Base-by-base conservation (phyloP, 306 rosid genomes). In the Vigna mungo region DNA sequence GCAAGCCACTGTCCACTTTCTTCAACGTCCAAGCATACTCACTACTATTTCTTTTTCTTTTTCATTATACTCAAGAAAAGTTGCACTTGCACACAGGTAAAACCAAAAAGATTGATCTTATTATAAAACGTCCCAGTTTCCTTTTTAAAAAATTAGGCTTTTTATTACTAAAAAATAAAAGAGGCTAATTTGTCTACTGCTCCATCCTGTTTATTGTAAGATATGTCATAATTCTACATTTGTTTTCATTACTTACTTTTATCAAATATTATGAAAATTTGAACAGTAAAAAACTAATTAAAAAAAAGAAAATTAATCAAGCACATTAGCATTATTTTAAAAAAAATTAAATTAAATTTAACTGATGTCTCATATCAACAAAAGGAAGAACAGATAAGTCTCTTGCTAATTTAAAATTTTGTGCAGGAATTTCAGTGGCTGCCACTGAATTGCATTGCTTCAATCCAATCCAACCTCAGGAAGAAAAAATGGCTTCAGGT, bases 401-500 rank as follows among this genome's bases (percentile, higher is more conserved):
- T n/a, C 56, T 49, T 61, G 68, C 27, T 51, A 55, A 75, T 41
- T 59, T 51, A 14, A 60, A 60, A 39, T 51, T 81, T 76, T 52
- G 0, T 41, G 41, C 52, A 16, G 52, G 55, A 70, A n/a, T 68
- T 78, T 78, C 43, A 60, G 86, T 81, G 86, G 88, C 74, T 75
- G 64, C 64, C 55, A 71, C 64, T 1, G 44, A 62, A 37, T 41
- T 48, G 47, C 71, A n/a, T 36, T 21, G 46, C 41, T 76, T 72
- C 37, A 23, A 53, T 41, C 41, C 21, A 37, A 53, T 49, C 51
- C 12, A 53, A 23, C 56, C 17, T 6, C n/a, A 66, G 54, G 71
- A 62, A 61, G 79, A 51, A 84, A 63, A 67, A 51, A 90, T 90
- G 96, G 90, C 90, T 85, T 84, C 90, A 54, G 84, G 91, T 79